phyloP scores from a whole-genome alignment of 2,329 filamentous ascomycete genomes.

The Colletotrichum gigasporum region DNA sequence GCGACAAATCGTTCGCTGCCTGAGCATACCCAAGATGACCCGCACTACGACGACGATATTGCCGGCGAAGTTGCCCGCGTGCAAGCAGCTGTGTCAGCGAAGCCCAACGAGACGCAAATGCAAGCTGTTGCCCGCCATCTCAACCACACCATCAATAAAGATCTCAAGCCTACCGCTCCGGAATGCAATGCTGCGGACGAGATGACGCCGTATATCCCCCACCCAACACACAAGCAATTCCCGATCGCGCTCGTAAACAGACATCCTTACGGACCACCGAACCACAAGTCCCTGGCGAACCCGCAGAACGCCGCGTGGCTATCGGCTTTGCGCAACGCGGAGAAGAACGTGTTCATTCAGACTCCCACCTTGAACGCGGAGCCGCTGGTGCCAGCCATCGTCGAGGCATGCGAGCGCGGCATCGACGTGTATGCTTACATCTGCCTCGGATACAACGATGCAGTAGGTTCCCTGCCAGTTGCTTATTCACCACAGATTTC shows the following conservation, averaged over 20 bases:
- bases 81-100: conserved; percentile 63
- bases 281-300: conserved; percentile 67
- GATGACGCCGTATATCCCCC: conserved; percentile 74
- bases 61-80: conserved; percentile 69
- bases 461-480: conserved; percentile 49
- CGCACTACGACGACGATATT: conserved; percentile 66
- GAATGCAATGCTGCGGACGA: conserved; percentile 44
- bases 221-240: conserved; percentile 62
- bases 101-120: conserved; percentile 60
- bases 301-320: conserved; percentile 83
- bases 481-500: too few relatives aligned
- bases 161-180: not conserved
- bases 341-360: conserved; percentile 76
- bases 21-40: too few relatives aligned
- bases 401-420: conserved; percentile 72
- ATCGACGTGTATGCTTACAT: conserved; percentile 76
- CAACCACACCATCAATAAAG: conserved; percentile 52
- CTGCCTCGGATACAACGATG: conserved; percentile 82
- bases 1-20: too few relatives aligned
- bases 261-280: conserved; percentile 71
- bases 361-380: conserved; percentile 80
- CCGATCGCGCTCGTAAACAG: conserved; percentile 79
- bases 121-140: conserved; percentile 72
- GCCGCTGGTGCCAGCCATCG: conserved; percentile 70
- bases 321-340: conserved; percentile 73